Base-by-base conservation (phyloP, 1,284 basidiomycete species). In the Ustilago loliicola region DNA sequence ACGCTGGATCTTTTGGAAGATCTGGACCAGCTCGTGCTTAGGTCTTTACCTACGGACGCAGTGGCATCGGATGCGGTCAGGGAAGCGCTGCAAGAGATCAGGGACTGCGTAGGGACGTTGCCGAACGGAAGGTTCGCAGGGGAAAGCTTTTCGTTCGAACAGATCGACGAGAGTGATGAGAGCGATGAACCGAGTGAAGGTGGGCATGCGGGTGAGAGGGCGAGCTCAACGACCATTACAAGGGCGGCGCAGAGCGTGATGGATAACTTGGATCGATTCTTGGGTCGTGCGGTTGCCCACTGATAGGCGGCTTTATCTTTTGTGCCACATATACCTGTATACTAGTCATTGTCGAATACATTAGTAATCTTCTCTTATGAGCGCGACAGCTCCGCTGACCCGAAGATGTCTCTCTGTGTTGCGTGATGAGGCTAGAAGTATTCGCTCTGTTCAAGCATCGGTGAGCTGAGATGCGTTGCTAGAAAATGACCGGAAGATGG, bases 1-100 rank as follows among this genome's bases (percentile, higher is more conserved):
- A 70, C 70, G 38, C 61, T 77, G 10, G 75, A 77, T 42, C 47
- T 77, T 56, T 67, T 77, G 23, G 75, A 77, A 19, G 75, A 77
- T n/a, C 61, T 73, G 8, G 56, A 77, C 32, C 52, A 52, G 36
- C 47, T 74, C 40, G 59, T 69, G 23, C 48, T 66, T 2, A 50
- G 60, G 3, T 51, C 62, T 50, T 40, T 52, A 1, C 55, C 51
- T 8, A 2, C 53, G 6, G 45, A 25, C 10, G 48, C 48, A 17
- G 57, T 38, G 11, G 5, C 56, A 17, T 53, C 47, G 0, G 50
- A 59, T 2, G 65, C 65, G n/a, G 60, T 66, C 19, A 29, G 17
- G 6, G 60, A 61, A 11, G 66, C 70, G 17, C 30, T 77, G 3
- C 32, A 34, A 21, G 57, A 51, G 27, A 66, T 77, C 5, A 47